Base-by-base conservation (phyloP, 345 rosid genomes). In the Trapa incisa region DNA sequence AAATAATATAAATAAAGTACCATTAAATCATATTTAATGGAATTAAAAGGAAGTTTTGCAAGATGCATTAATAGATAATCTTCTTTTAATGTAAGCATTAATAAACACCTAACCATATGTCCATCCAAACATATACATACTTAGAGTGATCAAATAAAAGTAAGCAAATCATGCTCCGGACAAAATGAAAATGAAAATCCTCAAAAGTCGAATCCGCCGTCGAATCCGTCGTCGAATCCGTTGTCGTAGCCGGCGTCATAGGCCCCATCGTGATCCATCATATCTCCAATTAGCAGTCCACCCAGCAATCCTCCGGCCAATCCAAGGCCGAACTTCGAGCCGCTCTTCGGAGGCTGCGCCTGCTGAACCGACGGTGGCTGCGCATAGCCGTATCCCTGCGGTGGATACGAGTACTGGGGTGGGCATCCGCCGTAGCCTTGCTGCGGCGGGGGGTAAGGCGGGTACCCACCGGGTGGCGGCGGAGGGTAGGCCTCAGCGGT, bases 241-340 rank as follows among this genome's bases (percentile, higher is more conserved):
- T 22, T 22, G 29, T 22, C 74, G 37, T 50, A 37, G 11, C 48
- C 48, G 48, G 48, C 48, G 48, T 71, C 74, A n/a, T 50, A 37
- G 1, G 54, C 68, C 29, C 29, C 29, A 3, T 7, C 75, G 48
- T 75, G 77, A 0, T 66, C 72, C 2, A 75, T 68, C 81, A 75
- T 73, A 39, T 74, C 81, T 8, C 79, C 76, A 10, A 73, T 53
- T 72, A 80, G 58, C 68, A 76, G 47, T 29, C 84, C 80, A 7
- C 82, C 85, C 61, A 81, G 73, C 65, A 76, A 57, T 32, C 80
- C 82, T 22, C 80, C 85, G 1, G 75, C 80, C 53, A 81, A 22
- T 42, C 82, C 80, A 38, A 78, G 60, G 7, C 82, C 84, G 43
- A 81, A 11, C n/a, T 72, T 72, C 60, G 73, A 11, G 0, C 73